phyloP scores from a whole-genome alignment of 441 rosid species.

The Viola pubescens region DNA sequence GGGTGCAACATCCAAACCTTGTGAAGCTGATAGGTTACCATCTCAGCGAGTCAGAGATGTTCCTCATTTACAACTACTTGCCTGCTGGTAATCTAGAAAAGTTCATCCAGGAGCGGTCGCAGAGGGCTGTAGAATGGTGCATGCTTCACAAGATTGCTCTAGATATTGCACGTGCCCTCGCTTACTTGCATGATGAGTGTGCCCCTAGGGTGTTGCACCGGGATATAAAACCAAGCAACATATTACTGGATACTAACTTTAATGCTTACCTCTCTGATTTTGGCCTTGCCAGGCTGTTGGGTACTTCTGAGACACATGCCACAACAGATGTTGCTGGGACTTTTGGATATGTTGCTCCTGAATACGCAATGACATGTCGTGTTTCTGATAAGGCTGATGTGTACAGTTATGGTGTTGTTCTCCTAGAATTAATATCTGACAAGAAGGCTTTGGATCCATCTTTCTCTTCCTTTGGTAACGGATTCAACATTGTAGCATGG shows the following conservation, averaged over 20 bases:
- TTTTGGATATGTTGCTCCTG: constrained; percentile 56
- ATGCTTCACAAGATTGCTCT: constrained; percentile 50
- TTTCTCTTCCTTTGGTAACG: constrained; percentile 43
- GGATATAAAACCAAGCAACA: constrained; percentile 51
- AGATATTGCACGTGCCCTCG: constrained; percentile 45
- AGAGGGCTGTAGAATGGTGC: constrained; percentile 36
- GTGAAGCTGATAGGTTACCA: constrained; percentile 47
- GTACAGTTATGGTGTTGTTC: constrained; percentile 52
- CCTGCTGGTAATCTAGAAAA: constrained; percentile 51
- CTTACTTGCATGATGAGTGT: constrained; percentile 44
- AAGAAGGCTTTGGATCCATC: constrained; percentile 51
- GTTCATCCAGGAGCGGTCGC: constrained; percentile 44
- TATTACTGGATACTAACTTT: constrained; percentile 37
- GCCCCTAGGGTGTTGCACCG: constrained; percentile 50
- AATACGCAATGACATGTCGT: constrained; percentile 53
- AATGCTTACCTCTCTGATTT: constrained; percentile 52
- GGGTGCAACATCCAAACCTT: constrained; percentile 43
- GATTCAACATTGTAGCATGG: constrained; percentile 53
- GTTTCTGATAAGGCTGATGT: constrained; percentile 57
- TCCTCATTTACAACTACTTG: constrained; percentile 49
- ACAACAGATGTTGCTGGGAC: constrained; percentile 56
- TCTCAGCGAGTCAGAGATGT: constrained; percentile 46
- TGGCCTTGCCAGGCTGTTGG: constrained; percentile 48
- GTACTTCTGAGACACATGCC: constrained; percentile 53
- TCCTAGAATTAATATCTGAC: constrained; percentile 46